Conservation (phyloP, 2,329 filamentous ascomycete genomes). For the Simplicillium aogashimaense region DNA sequence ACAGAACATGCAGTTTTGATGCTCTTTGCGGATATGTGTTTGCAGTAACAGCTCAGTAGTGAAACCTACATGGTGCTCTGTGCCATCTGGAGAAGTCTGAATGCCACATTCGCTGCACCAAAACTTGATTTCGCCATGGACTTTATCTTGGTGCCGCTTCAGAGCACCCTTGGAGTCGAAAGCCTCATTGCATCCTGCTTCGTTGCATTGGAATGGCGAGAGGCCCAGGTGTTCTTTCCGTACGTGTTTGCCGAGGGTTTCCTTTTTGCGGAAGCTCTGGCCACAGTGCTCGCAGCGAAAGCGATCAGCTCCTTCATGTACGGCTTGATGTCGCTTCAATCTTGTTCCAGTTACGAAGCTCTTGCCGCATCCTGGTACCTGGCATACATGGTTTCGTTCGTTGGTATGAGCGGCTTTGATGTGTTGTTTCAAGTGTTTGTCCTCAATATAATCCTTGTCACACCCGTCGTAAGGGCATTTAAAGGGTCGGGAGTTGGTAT, state of each 20-base stretch:
- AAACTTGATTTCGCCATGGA: slow-evolving; percentile 61
- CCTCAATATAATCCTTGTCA: slow-evolving; percentile 74
- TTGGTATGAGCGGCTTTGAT: slow-evolving; percentile 71
- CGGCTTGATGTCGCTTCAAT: slow-evolving; percentile 65
- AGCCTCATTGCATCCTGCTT: slow-evolving; percentile 49
- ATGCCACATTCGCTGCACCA: slow-evolving; percentile 66
- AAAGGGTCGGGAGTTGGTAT: slow-evolving; percentile 77
- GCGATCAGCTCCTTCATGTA: slow-evolving; percentile 64
- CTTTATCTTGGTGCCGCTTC: slow-evolving; percentile 57
- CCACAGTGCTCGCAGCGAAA: slow-evolving; percentile 68
- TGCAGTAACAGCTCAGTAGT: slow-evolving; percentile 62
- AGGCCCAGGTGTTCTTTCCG: slow-evolving; percentile 63
- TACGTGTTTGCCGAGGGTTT: slow-evolving; percentile 77
- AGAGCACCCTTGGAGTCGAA: slow-evolving; percentile 68
- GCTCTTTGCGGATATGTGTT: slow-evolving; percentile 61
- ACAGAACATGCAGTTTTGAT: slow-evolving; percentile 70
- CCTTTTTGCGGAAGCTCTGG: slow-evolving; percentile 76
- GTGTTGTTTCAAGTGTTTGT: slow-evolving; percentile 80
- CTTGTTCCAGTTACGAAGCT: slow-evolving; percentile 72
- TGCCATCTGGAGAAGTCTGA: slow-evolving; percentile 25
- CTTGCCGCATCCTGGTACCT: slow-evolving; percentile 65
- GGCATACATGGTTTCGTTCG: slow-evolving; percentile 61
- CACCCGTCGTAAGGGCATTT: slow-evolving; percentile 61
- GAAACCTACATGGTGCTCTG: slow-evolving; percentile 47
- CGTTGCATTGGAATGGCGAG: slow-evolving; percentile 61